Conservation (phyloP, 208 protist genomes). For the Entamoeba invadens region DNA sequence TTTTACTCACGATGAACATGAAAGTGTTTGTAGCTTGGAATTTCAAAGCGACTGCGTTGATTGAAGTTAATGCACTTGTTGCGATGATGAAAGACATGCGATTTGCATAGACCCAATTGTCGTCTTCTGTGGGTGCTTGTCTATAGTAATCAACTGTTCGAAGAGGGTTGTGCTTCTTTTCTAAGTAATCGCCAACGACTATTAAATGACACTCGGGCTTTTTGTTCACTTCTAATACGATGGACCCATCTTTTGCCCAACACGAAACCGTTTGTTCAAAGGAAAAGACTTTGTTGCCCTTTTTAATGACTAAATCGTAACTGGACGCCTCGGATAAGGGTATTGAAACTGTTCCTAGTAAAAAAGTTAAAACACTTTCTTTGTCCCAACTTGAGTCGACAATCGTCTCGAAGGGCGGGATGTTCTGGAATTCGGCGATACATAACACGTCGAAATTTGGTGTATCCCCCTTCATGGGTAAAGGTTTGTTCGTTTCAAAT, state of each 20-base stretch:
- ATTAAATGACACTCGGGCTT: neutral
- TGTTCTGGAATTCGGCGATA: neutral
- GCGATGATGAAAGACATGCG: neutral
- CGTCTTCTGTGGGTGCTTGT: neutral
- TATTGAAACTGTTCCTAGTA: neutral
- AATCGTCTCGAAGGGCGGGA: neutral
- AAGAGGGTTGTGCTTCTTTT: neutral
- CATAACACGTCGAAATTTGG: neutral
- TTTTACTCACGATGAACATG: neutral
- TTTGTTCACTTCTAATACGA: neutral
- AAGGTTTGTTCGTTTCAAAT: neutral
- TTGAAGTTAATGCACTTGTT: neutral
- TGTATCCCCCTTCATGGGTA: neutral
- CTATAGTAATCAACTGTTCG: neutral
- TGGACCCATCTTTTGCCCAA: neutral
- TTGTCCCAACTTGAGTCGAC: neutral
- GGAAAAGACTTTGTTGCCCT: neutral
- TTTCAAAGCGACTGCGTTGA: neutral
- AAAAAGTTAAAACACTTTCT: neutral
- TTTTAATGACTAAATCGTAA: neutral
- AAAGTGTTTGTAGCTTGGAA: neutral
- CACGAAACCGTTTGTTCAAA: neutral
- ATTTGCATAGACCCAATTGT: neutral
- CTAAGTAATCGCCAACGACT: neutral
- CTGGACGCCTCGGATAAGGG: neutral